These are phyloP conservation scores for Neodidymelliopsis sp. DNA, from an alignment of 2,329 filamentous ascomycete genomes.

Conservation along the genomic window DNA sequence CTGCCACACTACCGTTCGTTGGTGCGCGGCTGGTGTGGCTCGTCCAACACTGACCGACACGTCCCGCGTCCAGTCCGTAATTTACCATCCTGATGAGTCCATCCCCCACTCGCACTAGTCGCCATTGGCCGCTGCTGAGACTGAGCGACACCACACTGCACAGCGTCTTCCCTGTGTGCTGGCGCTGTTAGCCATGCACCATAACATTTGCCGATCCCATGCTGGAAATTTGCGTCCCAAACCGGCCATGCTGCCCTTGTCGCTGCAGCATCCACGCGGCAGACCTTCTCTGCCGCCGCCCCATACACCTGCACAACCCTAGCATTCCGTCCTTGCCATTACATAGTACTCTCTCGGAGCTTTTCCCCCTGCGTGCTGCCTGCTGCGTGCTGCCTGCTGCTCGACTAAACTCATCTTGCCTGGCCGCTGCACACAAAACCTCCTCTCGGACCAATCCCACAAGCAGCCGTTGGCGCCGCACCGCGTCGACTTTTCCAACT, in stretches of 20 bases:
- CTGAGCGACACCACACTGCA: slow-evolving; percentile 28
- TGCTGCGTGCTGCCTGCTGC: slow-evolving; percentile 30
- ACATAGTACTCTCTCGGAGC: slow-evolving; percentile 28
- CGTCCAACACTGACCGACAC: slow-evolving; percentile 22
- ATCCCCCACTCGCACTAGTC: slow-evolving; percentile 27
- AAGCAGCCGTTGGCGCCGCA: slow-evolving; percentile 42
- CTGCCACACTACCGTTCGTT: slow-evolving; percentile 27
- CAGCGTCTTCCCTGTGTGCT: slow-evolving; percentile 38
- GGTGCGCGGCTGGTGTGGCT: slow-evolving; percentile 39
- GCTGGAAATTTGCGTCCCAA: slow-evolving; percentile 28
- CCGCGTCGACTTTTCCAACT: slow-evolving; percentile 39
- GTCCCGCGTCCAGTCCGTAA: slow-evolving; percentile 32
- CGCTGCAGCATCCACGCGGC: slow-evolving; percentile 31
- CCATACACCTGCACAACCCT: slow-evolving; percentile 20
- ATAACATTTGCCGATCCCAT: slow-evolving; percentile 40
- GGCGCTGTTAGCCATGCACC: slow-evolving; percentile 37
- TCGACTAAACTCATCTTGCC: slow-evolving; percentile 36
- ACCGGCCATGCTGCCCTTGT: slow-evolving; percentile 24
- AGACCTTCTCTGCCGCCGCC: slow-evolving; percentile 14
- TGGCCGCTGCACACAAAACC: slow-evolving; percentile 27
- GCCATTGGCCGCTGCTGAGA: slow-evolving; percentile 22
- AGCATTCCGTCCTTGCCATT: slow-evolving; percentile 25
- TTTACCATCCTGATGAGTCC: slow-evolving; percentile 29
- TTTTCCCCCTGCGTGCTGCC: slow-evolving; percentile 43
- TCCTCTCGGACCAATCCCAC: slow-evolving; percentile 39